Base-by-base conservation (phyloP, 495 filamentous ascomycete species). In the Daldinia childiae region DNA sequence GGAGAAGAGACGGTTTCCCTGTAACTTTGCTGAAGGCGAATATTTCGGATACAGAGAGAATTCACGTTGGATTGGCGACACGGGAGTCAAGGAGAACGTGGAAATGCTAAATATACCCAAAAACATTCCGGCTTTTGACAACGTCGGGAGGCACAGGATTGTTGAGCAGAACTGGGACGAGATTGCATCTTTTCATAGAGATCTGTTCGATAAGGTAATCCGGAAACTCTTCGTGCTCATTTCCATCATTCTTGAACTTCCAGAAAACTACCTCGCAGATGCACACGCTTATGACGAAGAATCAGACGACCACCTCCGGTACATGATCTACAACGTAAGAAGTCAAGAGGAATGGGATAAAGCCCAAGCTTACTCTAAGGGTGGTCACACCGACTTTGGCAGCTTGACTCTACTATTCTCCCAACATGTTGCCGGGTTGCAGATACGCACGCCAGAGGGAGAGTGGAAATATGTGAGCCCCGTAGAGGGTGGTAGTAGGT, bases 361-460 rank as follows among this genome's bases (percentile, higher is more conserved):
- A 12, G 58, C 58, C 15, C 66, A 74, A 50, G 73, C 70, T 21
- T 73, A 74, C 50, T 70, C 69, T 1, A 70, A 71, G 19, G 73
- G 73, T 2, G 74, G 66, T 0, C 86, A 88, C 55, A 85, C 84
- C 0, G 87, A 89, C 66, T 84, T 87, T 50, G 86, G 85, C 1
- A 82, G 75, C 55, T 57, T 87, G 29, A 87, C 85, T 0, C 65
- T 88, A 26, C 74, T 87, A 0, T 88, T 85, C 76, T 80, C 81
- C 0, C 83, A 86, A 64, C 80, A 83, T 15, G 78, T 87, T 5
- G 82, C 83, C 0, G 84, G 80, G 1, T 73, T 86, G 19, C 84
- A 87, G 32, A 79, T 86, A 50, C 74, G 76, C 17, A 84, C 82
- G 1, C 78, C 78, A 4, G 82, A 82, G 56, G 81, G 79, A 2